These are phyloP conservation scores for Wallacemonas rigidus DNA, from an alignment of 208 protist genomes.

Conservation along the genomic window DNA sequence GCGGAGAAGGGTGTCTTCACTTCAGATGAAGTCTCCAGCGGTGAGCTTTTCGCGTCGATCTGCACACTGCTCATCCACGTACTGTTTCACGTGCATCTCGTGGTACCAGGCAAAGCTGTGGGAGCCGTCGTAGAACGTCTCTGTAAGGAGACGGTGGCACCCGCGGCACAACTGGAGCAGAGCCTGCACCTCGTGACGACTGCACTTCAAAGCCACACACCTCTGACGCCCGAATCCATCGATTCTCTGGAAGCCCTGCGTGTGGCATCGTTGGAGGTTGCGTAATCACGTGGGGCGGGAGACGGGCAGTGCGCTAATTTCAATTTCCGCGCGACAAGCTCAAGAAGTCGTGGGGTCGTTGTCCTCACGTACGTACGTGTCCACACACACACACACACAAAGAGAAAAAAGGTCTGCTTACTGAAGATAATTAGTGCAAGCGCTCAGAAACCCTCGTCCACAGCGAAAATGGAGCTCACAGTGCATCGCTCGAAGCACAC, in stretches of 20 bases:
- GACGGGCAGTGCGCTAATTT: no score
- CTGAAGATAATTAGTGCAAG: no score
- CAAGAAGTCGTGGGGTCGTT: no score
- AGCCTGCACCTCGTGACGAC: constrained; percentile 40
- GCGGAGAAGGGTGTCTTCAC: constrained; percentile 33
- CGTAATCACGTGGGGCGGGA: background rate
- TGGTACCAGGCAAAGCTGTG: constrained; percentile 64
- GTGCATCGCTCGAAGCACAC: no score
- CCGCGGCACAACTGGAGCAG: constrained; percentile 26
- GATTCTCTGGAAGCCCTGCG: constrained; percentile 45
- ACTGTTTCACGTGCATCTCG: constrained; percentile 54
- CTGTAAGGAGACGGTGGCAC: constrained; percentile 27
- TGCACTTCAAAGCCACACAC: constrained; percentile 34
- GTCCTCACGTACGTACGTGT: no score
- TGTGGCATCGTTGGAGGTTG: constrained; percentile 22
- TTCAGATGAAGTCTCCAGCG: constrained; percentile 37
- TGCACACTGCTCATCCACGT: constrained; percentile 56
- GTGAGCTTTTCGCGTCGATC: constrained; percentile 44
- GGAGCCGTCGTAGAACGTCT: constrained; percentile 52
- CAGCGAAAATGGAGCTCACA: no score
- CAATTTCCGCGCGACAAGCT: no score
- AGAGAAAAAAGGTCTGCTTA: no score
- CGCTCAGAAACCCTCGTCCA: no score
- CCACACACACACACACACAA: no score
- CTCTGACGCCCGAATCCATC: constrained; percentile 26